phyloP scores from a whole-genome alignment of 2,329 filamentous ascomycete genomes.

The Clonostachys rhizophaga region DNA sequence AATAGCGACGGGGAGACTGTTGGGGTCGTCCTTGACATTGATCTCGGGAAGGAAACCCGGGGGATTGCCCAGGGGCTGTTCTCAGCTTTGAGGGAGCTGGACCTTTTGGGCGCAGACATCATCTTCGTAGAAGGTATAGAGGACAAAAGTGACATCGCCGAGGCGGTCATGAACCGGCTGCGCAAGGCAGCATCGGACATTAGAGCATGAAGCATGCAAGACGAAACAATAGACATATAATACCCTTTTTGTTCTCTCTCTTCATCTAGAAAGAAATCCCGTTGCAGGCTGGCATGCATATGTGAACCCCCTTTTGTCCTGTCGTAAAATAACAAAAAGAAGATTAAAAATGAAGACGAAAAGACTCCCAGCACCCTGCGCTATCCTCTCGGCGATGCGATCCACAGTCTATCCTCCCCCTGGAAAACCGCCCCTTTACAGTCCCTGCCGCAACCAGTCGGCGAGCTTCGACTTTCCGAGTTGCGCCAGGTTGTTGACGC shows the following conservation, averaged over 20 bases:
- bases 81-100: constrained; percentile 79
- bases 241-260: background rate
- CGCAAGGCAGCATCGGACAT: constrained; percentile 69
- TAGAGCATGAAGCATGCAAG: constrained; percentile 35
- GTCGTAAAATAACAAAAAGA: constrained; percentile 1
- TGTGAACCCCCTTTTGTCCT: no score
- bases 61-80: constrained; percentile 85
- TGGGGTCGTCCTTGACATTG: constrained; percentile 60
- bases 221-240: constrained; percentile 3
- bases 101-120: constrained; percentile 70
- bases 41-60: constrained; percentile 65
- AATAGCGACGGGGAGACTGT: constrained; percentile 20
- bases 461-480: constrained; percentile 89
- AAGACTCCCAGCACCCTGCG: constrained; percentile 1
- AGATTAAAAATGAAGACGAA: constrained; percentile 9
- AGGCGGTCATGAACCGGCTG: constrained; percentile 80
- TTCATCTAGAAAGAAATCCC: no score
- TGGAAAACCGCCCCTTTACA: constrained; percentile 36
- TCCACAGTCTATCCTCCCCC: background rate
- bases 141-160: constrained; percentile 75
- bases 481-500: constrained; percentile 88
- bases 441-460: constrained; percentile 82
- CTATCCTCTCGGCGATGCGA: background rate
- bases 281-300: no score
- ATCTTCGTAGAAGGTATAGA: constrained; percentile 90